Conservation (phyloP, 192 early-diverging fungal species). For the Rhizoclosmatium globosum region DNA sequence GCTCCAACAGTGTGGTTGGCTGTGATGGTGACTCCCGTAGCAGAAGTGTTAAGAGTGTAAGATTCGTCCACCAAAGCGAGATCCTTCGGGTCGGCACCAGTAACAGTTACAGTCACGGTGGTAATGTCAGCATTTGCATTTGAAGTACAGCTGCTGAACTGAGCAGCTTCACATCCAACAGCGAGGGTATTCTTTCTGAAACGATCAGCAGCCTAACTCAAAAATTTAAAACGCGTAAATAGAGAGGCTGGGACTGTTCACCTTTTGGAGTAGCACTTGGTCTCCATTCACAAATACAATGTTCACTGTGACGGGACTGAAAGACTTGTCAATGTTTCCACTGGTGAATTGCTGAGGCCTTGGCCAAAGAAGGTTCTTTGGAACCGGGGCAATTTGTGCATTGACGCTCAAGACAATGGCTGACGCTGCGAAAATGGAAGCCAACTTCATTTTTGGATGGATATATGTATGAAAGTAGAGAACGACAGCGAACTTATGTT, state of each 20-base stretch:
- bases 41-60: constrained; percentile 22
- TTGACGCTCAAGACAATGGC: not conserved
- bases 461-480: no score
- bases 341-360: constrained; percentile 14
- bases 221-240: not conserved
- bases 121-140: not conserved
- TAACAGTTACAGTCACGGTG: not conserved
- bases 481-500: no score
- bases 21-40: constrained; percentile 42
- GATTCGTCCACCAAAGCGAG: constrained; percentile 29
- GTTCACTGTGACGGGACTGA: constrained; percentile 4
- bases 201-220: not conserved
- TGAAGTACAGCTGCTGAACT: no score
- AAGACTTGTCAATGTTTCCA: not conserved
- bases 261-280: not conserved
- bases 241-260: not conserved
- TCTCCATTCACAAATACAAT: not conserved
- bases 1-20: constrained; percentile 74
- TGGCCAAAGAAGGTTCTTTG: constrained; percentile 32
- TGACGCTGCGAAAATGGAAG: not conserved
- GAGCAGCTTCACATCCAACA: not conserved
- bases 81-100: constrained; percentile 44
- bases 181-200: not conserved
- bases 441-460: constrained; percentile 5
- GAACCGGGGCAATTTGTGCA: not conserved